phyloP scores from a whole-genome alignment of 805 yeast species.

The Lipomyces spencermartinsiae region DNA sequence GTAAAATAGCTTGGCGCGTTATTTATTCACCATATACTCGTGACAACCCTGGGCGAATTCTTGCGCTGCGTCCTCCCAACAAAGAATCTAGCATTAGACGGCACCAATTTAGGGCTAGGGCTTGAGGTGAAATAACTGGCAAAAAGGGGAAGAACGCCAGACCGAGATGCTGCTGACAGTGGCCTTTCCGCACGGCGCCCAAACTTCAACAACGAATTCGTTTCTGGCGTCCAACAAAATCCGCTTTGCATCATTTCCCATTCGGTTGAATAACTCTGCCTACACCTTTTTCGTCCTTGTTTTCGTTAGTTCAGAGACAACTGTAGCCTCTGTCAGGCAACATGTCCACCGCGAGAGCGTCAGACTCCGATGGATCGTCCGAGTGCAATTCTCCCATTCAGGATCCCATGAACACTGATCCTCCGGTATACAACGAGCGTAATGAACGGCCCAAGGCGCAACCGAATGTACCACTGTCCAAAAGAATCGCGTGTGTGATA shows the following conservation, averaged over 20 bases:
- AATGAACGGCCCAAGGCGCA: not conserved
- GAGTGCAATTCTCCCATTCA: not conserved
- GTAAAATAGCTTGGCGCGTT: not conserved
- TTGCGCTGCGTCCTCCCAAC: no score
- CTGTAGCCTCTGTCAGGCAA: not conserved
- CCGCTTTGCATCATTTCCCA: not conserved
- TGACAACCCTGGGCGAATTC: not conserved
- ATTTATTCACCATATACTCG: not conserved
- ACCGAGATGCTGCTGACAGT: not conserved
- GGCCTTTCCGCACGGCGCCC: not conserved
- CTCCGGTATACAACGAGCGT: not conserved
- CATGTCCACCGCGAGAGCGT: not conserved
- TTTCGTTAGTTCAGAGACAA: not conserved
- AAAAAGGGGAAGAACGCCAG: not conserved
- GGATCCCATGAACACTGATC: not conserved
- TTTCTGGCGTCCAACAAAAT: no score
- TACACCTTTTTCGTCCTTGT: not conserved
- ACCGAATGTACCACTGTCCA: constrained; percentile 18
- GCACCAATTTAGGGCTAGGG: not conserved
- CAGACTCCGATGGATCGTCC: not conserved
- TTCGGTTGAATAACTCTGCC: not conserved
- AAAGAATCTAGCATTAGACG: not conserved
- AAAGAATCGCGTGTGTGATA: constrained; percentile 43
- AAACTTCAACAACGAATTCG: not conserved
- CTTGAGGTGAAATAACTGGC: not conserved